Evolutionary conservation across 257 asterid species (phyloP), one percentile per base, ranked within the genome.

Genomic region (Plectranthus barbatus): DNA sequence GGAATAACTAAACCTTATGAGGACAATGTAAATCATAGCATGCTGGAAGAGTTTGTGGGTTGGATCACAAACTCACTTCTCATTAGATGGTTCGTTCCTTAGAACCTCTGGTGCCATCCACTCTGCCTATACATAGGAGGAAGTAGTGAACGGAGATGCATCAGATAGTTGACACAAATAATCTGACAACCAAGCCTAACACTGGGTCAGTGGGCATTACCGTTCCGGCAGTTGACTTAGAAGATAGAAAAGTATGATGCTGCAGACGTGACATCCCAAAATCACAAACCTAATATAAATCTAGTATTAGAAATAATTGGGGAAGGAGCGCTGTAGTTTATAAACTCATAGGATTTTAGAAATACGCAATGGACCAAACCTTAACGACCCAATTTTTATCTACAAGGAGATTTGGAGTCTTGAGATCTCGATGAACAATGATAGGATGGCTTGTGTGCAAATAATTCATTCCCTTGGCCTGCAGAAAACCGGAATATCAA

Each of bases 381-480:
- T 92, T 92, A 40, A 92, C 98, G 24, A 82, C 86, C 98, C 98
- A 89, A 62, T 88, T 92, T 75, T 83, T 92, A 67, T 89, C 98
- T 68, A 92, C 98, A 63, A 92, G 95, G 67, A 92, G 95, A 79
- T 92, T 92, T 42, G 98, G 98, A 68, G 98, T 83, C 84, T 92
- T 92, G 76, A 92, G 72, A 80, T 92, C 98, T 71, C 98, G 87
- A 77, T 92, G 98, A 50, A 92, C 98, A 61, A 92, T 92, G 74
- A 85, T 69, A 36, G 98, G 98, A 76, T 92, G 74, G 79, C 98
- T 88, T 18, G 91, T 83, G 73, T 92, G 98, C 88, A 92, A 77
- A 80, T 92, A 92, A 76, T 93, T 93, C 99, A 93, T 93, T 62
- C 99, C 99, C 73, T 84, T 90, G 67, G 99, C 99, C 99, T 93